phyloP scores from a whole-genome alignment of 1,139 yeast genomes.

The Ogataea hybrid region DNA sequence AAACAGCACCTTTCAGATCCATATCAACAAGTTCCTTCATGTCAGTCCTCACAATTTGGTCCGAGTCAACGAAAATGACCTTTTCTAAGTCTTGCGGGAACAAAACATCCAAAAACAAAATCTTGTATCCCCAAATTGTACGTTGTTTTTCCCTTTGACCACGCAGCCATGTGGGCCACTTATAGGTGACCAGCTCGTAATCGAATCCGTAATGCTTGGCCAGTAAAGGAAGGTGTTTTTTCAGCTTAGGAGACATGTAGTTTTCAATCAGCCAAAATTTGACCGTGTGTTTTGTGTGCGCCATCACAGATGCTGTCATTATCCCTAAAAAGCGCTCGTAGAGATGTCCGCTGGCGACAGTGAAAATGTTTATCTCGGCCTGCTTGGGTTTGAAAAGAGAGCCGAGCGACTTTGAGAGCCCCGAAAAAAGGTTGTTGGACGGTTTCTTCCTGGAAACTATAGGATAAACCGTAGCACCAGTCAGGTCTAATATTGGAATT shows the following conservation, averaged over 20 bases:
- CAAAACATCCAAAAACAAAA: conserved; percentile 78
- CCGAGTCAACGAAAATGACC: conserved; percentile 85
- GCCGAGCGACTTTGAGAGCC: background rate
- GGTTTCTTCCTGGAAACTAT: conserved; percentile 38
- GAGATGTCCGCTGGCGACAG: conserved; percentile 76
- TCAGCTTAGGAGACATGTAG: conserved; percentile 69
- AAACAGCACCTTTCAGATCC: conserved; percentile 75
- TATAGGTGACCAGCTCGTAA: conserved; percentile 73
- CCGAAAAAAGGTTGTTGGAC: background rate
- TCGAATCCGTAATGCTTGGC: conserved; percentile 58
- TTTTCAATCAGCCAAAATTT: conserved; percentile 90
- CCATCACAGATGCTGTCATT: conserved; percentile 76
- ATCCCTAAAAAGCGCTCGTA: conserved; percentile 73
- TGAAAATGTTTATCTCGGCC: conserved; percentile 76
- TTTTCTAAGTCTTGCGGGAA: conserved; percentile 77
- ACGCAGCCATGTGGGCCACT: conserved; percentile 92
- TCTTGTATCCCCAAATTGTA: conserved; percentile 85
- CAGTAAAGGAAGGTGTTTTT: conserved; percentile 55
- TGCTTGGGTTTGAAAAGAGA: conserved; percentile 24
- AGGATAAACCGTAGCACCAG: conserved; percentile 49
- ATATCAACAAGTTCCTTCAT: conserved; percentile 61
- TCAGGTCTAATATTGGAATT: conserved; percentile 37
- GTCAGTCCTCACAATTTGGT: conserved; percentile 74
- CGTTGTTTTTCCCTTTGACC: conserved; percentile 75
- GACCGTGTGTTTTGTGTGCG: conserved; percentile 57